phyloP scores from a whole-genome alignment of 106 monocot genomes.

The Cymbidium sinense region DNA sequence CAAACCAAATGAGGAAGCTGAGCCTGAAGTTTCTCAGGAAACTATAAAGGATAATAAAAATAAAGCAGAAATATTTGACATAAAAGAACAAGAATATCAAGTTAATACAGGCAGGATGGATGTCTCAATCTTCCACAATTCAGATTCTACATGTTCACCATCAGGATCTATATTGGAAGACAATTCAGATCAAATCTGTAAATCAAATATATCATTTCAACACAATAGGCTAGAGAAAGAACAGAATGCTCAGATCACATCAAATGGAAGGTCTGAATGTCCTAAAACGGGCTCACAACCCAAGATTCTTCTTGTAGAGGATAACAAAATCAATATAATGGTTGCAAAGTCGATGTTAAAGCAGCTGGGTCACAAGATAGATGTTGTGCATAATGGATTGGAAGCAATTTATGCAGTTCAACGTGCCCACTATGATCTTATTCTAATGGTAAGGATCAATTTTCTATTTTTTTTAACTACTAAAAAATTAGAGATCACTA shows the following conservation, averaged over 20 bases:
- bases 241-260: conserved; percentile 4
- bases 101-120: not conserved
- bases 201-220: not conserved
- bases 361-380: conserved; percentile 48
- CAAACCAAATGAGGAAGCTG: conserved; percentile 7
- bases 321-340: conserved; percentile 70
- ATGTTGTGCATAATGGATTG: conserved; percentile 64
- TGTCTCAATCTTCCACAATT: not conserved
- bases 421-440: conserved; percentile 47
- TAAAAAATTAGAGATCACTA: not conserved
- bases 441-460: conserved; percentile 57
- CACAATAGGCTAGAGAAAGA: conserved; percentile 8
- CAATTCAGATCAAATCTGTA: not conserved
- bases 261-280: conserved; percentile 6
- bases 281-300: conserved; percentile 3
- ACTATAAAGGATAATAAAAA: not conserved
- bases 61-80: not conserved
- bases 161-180: conserved; percentile 1
- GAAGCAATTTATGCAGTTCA: conserved; percentile 68
- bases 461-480: not conserved
- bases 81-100: not conserved
- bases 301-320: conserved; percentile 74
- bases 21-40: not conserved
- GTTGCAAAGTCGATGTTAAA: conserved; percentile 70
- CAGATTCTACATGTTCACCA: not conserved